Evolutionary conservation across 164 flowering plant genomes (phyloP), one percentile per base, ranked within the genome.

Genomic region (Kingdonia uniflora): DNA sequence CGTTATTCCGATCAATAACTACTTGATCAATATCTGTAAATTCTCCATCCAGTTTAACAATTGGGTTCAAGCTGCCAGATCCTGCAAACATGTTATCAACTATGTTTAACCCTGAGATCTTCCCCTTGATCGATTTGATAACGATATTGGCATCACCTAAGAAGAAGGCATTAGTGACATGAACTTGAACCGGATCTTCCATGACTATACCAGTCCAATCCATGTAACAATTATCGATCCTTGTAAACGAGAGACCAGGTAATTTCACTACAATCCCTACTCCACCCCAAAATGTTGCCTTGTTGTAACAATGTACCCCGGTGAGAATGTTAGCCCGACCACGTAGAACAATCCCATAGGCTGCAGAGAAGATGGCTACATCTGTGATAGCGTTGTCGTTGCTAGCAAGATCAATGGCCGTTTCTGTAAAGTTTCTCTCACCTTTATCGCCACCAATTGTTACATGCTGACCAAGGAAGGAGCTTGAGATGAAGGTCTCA

Each of bases 141-240:
- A 75, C 74, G 6, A 77, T 26, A 19, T 75, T 76, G 11, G 65
- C 87, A 53, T 66, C 81, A 2, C 83, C 87, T 7, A 81, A 55
- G 63, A 81, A 81, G 39, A 74, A 69, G 0, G 66, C 72, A 26
- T 71, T 72, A 0, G 72, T 69, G 11, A 78, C 61, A 56, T 65
- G 79, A 17, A 80, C 73, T 62, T 81, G 87, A 26, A 51, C 63
- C 0, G 83, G 87, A 49, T 81, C 87, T 63, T 81, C 80, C 55
- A 74, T 26, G 1, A 76, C 78, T 22, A 81, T 74, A 7, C 50
- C 60, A 1, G 52, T 81, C 53, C 52, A 78, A 45, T 81, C 87
- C 64, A 81, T 29, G 68, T 80, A 80, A 42, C 76, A 74, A 26
- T 76, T 76, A 19, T 57, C 70, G 2, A 78, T 74, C 38, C 87